phyloP scores from a whole-genome alignment of 179 eudicot species.

The Spinacia oleracea region DNA sequence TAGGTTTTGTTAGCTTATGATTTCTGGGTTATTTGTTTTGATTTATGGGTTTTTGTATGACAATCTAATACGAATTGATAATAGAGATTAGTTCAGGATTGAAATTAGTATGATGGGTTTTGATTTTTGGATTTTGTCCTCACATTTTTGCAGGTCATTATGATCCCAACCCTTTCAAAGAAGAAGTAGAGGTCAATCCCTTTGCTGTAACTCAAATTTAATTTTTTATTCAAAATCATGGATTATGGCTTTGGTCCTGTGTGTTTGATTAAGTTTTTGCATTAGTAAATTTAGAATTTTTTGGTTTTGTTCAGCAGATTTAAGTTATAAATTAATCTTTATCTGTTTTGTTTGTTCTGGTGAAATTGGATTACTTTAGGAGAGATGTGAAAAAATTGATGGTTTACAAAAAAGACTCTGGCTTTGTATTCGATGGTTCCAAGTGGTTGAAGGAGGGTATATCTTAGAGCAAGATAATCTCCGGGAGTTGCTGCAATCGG shows the following conservation, averaged over 20 bases:
- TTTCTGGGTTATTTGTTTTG: too few relatives aligned
- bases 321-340: neutral
- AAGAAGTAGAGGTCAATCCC: too few relatives aligned
- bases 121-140: too few relatives aligned
- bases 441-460: slow-evolving; percentile 74
- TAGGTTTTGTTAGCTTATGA: too few relatives aligned
- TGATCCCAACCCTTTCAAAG: too few relatives aligned
- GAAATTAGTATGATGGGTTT: too few relatives aligned
- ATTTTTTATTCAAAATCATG: neutral
- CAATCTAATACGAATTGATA: too few relatives aligned
- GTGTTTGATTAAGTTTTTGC: neutral
- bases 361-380: slow-evolving; percentile 43
- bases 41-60: too few relatives aligned
- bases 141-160: too few relatives aligned
- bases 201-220: neutral
- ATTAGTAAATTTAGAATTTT: neutral
- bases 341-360: slow-evolving; percentile 7
- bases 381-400: slow-evolving; percentile 89
- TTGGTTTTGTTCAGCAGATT: neutral
- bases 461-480: slow-evolving; percentile 69
- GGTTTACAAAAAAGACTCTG: slow-evolving; percentile 77
- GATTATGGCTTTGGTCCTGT: neutral
- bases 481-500: slow-evolving; percentile 48
- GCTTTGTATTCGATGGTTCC: slow-evolving; percentile 88
- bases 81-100: too few relatives aligned